Evolutionary conservation across 768 basidiomycete species (phyloP).

Genomic region (Phaffia tasmanica): DNA sequence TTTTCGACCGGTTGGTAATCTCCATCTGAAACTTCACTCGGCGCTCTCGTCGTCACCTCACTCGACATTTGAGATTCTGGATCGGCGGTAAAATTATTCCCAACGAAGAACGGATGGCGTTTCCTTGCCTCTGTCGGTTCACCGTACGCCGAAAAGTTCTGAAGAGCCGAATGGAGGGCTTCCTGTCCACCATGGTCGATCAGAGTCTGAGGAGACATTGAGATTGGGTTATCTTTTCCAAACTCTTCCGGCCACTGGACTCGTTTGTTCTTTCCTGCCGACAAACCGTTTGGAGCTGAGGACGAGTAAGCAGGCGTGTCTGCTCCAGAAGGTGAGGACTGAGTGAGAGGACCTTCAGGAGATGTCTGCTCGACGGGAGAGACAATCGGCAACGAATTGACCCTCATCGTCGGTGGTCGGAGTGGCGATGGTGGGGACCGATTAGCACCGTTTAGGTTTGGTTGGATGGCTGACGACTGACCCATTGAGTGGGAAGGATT

Average conservation of each 20-base stretch:
- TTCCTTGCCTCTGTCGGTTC: not conserved
- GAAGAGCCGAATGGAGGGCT: constrained; percentile 16
- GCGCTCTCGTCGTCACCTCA: constrained; percentile 87
- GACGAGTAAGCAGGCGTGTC: too few relatives aligned
- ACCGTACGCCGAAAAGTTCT: constrained; percentile 1
- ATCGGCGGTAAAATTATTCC: not conserved
- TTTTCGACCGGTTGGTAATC: constrained; percentile 85
- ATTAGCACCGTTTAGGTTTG: too few relatives aligned
- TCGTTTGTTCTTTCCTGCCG: constrained; percentile 1
- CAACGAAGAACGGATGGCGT: constrained; percentile 6
- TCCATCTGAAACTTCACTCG: constrained; percentile 87
- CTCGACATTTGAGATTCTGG: constrained; percentile 75
- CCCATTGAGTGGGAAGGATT: too few relatives aligned
- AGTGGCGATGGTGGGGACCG: too few relatives aligned
- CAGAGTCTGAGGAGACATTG: constrained; percentile 10
- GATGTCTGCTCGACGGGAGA: too few relatives aligned
- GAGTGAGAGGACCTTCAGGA: too few relatives aligned
- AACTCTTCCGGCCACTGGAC: constrained; percentile 25
- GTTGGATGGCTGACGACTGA: too few relatives aligned
- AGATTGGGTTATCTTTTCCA: constrained; percentile 7
- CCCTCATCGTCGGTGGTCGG: too few relatives aligned
- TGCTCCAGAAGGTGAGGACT: too few relatives aligned
- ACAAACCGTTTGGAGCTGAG: not conserved
- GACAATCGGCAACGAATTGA: too few relatives aligned
- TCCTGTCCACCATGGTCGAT: constrained; percentile 19